phyloP scores from a whole-genome alignment of 2,329 filamentous ascomycete genomes.

The Colletotrichum horii region DNA sequence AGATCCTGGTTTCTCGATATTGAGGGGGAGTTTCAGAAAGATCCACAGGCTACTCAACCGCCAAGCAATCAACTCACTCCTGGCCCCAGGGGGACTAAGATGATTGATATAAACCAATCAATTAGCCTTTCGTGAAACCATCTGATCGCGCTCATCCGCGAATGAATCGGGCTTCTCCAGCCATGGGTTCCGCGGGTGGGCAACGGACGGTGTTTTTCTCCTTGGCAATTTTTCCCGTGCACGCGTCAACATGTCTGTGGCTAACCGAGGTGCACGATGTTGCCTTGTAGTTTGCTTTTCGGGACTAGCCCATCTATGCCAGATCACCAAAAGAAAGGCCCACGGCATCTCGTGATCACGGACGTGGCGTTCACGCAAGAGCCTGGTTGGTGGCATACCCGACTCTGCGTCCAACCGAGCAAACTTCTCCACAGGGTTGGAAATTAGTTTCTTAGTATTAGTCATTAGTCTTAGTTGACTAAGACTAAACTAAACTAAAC shows the following conservation, averaged over 20 bases:
- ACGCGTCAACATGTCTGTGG: not conserved
- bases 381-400: not conserved
- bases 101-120: slow-evolving; percentile 7
- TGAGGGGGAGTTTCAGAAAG: slow-evolving; percentile 5
- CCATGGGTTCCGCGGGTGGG: not conserved
- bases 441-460: too few species aligned
- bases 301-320: not conserved
- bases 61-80: not conserved
- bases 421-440: not conserved
- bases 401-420: not conserved
- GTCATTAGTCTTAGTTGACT: too few species aligned
- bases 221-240: not conserved
- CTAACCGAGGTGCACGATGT: not conserved
- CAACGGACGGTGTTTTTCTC: not conserved
- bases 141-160: not conserved
- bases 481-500: too few species aligned
- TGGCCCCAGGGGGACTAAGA: not conserved
- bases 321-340: not conserved
- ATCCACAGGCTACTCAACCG: not conserved
- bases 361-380: not conserved
- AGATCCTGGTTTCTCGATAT: not conserved
- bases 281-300: not conserved
- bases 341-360: not conserved
- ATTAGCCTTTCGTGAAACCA: not conserved
- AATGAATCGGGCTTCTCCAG: not conserved